Evolutionary conservation across 2,329 filamentous ascomycete genomes (phyloP).

Genomic region (Tolypocladium sp.): DNA sequence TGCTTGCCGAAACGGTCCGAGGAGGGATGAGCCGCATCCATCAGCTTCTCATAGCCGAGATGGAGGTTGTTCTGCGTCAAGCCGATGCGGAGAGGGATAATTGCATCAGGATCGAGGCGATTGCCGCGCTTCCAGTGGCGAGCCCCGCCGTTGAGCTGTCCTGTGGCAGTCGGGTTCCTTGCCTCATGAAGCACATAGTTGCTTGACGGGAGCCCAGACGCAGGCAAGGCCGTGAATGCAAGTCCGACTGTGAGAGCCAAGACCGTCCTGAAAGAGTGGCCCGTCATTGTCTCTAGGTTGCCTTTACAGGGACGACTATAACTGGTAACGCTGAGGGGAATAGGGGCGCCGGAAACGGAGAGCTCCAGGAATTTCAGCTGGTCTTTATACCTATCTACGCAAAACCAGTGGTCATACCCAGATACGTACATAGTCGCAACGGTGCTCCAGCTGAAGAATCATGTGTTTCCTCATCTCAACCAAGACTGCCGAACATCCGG

Average conservation of each 20-base stretch:
- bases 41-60: neutral
- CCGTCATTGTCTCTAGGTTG: neutral
- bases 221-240: neutral
- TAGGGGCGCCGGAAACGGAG: neutral
- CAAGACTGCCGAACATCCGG: neutral
- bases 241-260: conserved; percentile 3
- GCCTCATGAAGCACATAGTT: neutral
- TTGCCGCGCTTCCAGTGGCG: conserved; percentile 1
- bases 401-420: neutral
- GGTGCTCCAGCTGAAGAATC: neutral
- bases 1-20: neutral
- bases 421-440: neutral
- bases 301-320: neutral
- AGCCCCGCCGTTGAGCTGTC: neutral
- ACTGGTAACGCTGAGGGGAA: no score
- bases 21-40: neutral
- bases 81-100: neutral
- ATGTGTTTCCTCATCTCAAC: neutral
- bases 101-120: conserved; percentile 1
- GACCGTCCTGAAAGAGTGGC: neutral
- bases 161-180: neutral
- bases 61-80: neutral
- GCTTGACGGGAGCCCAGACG: neutral
- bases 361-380: neutral
- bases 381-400: neutral